Base-by-base conservation (phyloP, 192 early-diverging fungal species). In the Backusella luteola region DNA sequence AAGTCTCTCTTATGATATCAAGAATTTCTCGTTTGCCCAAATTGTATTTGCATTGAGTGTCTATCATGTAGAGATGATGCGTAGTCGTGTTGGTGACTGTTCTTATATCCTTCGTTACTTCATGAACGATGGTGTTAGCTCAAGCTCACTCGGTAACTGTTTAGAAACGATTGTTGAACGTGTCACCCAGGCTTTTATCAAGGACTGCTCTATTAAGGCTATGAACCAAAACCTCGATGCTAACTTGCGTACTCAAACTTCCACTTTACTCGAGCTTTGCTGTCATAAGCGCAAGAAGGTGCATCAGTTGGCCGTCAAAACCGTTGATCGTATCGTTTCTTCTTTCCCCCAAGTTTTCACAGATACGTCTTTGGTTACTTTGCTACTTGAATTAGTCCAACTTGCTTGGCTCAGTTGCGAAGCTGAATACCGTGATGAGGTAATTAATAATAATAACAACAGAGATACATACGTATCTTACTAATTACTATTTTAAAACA, bases 361-460 rank as follows among this genome's bases (percentile, higher is more conserved):
- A 68, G 93, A 98, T 83, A 87, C 88, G 59, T 76, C 81, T 4
- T 83, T 91, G 1, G 69, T 96, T 14, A 87, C 85, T 44, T 85
- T 92, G 17, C 86, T 96, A 71, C 81, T 99, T 29, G 97, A 99
- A 83, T 78, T 97, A 14, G 87, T 96, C 17, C 91, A 93, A 75
- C 85, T 93, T 15, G 80, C 92, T 42, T 97, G 92, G 96, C 79
- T 86, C 59, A 90, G 90, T 72, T 92, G 92, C 76, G 90, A 91
- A 76, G 90, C 89, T 34, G 94, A 93, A 86, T 86, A 93, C 74
- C 88, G 90, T 38, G 91, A 93, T 71, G 92, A 95, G 74, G 83
- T 84, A 79, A 39, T 8, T 66, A 21, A 32, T 23, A 59, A 34
- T n/a, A 59, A 77, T 17, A 44, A 35, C 68, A 41, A 59, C 69